Conservation (phyloP, 2,329 filamentous ascomycete species). For the Pyrenochaeta sp. region DNA sequence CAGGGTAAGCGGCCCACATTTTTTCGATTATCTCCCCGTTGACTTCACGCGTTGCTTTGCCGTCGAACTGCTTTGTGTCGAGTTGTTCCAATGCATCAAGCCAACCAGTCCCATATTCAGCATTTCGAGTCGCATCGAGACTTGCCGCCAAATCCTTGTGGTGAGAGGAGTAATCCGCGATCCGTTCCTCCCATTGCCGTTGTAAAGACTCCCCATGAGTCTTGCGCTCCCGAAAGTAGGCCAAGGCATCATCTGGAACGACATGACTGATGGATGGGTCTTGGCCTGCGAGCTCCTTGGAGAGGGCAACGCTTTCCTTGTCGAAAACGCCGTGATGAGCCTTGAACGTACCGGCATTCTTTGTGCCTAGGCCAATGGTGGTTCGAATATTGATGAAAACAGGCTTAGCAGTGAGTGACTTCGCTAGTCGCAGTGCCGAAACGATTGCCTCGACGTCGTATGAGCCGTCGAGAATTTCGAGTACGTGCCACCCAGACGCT, state of each 20-base stretch:
- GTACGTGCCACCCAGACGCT: constrained; percentile 64
- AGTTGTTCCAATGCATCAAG: too few relatives aligned
- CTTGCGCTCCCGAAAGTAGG: too few relatives aligned
- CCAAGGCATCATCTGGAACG: constrained; percentile 33
- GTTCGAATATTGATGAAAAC: constrained; percentile 67
- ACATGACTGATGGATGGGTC: constrained; percentile 58
- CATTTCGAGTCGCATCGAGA: too few relatives aligned
- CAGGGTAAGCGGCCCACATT: too few relatives aligned
- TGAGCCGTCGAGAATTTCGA: constrained; percentile 63
- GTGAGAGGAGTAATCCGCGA: too few relatives aligned
- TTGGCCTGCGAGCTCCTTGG: constrained; percentile 61
- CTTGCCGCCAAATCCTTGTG: too few relatives aligned
- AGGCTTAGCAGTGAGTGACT: constrained; percentile 58
- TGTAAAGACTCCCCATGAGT: too few relatives aligned
- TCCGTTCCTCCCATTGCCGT: too few relatives aligned
- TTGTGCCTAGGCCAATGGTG: constrained; percentile 61
- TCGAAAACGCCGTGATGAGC: constrained; percentile 68
- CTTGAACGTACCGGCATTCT: constrained; percentile 61
- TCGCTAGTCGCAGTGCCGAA: constrained; percentile 53
- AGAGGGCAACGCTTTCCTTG: constrained; percentile 61
- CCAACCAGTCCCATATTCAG: too few relatives aligned
- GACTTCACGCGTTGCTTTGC: too few relatives aligned
- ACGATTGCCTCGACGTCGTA: constrained; percentile 61
- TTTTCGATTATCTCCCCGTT: too few relatives aligned
- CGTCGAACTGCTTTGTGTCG: too few relatives aligned